A percentile compares a stretch with the other conserved stretches of the same genome.
Evolutionary conservation across 306 rosid species (phyloP).

Genomic region (Acacia melanoxylon): DNA sequence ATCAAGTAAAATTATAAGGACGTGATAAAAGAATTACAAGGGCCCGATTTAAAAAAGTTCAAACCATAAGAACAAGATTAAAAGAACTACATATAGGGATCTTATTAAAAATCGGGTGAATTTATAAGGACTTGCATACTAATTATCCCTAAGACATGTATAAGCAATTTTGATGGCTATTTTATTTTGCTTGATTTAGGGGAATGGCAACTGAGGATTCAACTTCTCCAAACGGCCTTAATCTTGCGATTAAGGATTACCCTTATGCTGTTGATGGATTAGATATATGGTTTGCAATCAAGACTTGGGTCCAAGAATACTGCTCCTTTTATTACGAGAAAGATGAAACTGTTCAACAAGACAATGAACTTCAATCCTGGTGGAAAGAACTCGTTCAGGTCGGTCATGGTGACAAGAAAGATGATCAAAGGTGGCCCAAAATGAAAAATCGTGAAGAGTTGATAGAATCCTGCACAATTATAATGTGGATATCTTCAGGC

Average conservation of each 20-base stretch:
- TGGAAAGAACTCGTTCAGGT: no score
- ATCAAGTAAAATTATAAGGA: no score
- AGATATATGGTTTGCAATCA: not conserved
- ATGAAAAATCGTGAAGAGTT: not conserved
- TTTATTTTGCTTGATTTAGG: not conserved
- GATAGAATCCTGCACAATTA: not conserved
- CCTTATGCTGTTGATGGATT: slow-evolving; percentile 1
- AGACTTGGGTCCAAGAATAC: not conserved
- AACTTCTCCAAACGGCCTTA: not conserved
- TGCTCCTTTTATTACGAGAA: not conserved
- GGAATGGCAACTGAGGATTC: not conserved
- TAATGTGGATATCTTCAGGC: not conserved
- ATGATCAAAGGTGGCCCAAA: not conserved
- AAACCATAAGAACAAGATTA: not conserved
- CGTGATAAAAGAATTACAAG: no score
- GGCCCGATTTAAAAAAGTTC: no score
- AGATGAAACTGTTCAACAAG: not conserved
- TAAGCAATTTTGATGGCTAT: not conserved
- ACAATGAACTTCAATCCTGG: not conserved
- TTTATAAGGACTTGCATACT: no score
- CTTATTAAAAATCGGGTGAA: no score
- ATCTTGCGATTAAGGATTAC: not conserved
- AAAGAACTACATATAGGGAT: no score
- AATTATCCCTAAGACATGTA: no score
- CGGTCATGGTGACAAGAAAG: not conserved